Evolutionary conservation across 768 basidiomycete genomes (phyloP).

Genomic region (Russula sp.): DNA sequence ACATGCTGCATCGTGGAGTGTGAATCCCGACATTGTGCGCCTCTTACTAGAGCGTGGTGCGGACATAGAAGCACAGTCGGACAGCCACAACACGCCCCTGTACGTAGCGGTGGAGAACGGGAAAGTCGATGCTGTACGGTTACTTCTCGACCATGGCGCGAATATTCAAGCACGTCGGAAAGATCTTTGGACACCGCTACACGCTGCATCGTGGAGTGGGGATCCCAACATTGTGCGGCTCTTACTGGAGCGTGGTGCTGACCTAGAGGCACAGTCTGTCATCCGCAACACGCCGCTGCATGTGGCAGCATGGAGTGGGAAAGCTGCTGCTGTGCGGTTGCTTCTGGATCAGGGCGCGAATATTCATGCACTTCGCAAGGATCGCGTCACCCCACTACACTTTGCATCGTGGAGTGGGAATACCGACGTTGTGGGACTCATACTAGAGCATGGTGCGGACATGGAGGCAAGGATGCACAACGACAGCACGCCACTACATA

Average conservation of each 20-base stretch:
- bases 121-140: background rate
- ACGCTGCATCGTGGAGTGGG: background rate
- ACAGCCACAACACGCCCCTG: background rate
- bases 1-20: background rate
- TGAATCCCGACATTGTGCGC: background rate
- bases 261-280: background rate
- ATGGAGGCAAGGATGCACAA: no score
- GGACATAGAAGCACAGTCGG: background rate
- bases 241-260: background rate
- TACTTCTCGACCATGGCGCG: background rate
- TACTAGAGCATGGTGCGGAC: no score
- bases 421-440: no score
- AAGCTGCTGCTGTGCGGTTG: background rate
- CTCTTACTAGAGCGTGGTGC: background rate
- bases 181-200: background rate
- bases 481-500: no score
- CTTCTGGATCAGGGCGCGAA: background rate
- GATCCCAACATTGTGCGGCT: background rate
- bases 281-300: background rate
- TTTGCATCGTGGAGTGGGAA: accelerated
- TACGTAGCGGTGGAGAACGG: background rate
- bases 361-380: no score
- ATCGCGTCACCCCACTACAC: no score
- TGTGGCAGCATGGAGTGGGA: background rate
- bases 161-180: background rate